These are phyloP conservation scores for Alternaria hordeiaustralica DNA, from an alignment of 2,329 filamentous ascomycete species.

Conservation along the genomic window DNA sequence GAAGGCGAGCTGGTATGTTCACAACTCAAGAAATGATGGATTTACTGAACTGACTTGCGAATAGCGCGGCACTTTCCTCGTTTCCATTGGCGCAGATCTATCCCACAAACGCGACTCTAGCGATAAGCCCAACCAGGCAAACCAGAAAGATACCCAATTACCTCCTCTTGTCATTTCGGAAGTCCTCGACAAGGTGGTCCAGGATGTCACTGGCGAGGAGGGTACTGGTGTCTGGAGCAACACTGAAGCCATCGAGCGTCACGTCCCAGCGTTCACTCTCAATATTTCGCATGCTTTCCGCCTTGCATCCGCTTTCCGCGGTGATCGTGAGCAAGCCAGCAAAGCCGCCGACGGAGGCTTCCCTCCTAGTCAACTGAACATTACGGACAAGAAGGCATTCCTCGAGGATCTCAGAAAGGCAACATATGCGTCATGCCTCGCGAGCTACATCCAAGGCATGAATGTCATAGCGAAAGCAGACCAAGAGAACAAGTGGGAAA, in stretches of 20 bases:
- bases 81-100: constrained; percentile 69
- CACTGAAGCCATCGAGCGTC: constrained; percentile 65
- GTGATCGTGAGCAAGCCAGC: constrained; percentile 60
- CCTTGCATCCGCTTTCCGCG: constrained; percentile 67
- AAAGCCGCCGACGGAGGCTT: constrained; percentile 54
- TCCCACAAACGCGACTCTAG: constrained; percentile 57
- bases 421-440: constrained; percentile 67
- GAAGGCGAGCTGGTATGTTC: constrained; percentile 60
- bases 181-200: constrained; percentile 73
- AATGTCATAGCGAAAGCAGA: constrained; percentile 68
- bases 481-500: constrained; percentile 64
- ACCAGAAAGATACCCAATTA: constrained; percentile 1
- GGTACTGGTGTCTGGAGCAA: constrained; percentile 72
- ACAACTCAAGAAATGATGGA: neutral
- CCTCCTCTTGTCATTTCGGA: constrained; percentile 62
- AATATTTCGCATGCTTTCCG: constrained; percentile 68
- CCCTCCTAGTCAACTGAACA: constrained; percentile 45
- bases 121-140: constrained; percentile 20
- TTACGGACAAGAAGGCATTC: constrained; percentile 52
- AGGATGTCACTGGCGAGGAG: constrained; percentile 70
- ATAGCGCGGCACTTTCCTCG: constrained; percentile 64
- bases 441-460: constrained; percentile 70
- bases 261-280: constrained; percentile 71
- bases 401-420: constrained; percentile 66
- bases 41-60: constrained; percentile 1